Percentiles rank a stretch among this genome's conserved stretches.
phyloP scores from a whole-genome alignment of 2,329 filamentous ascomycete species.

The Elsinoe batatas region DNA sequence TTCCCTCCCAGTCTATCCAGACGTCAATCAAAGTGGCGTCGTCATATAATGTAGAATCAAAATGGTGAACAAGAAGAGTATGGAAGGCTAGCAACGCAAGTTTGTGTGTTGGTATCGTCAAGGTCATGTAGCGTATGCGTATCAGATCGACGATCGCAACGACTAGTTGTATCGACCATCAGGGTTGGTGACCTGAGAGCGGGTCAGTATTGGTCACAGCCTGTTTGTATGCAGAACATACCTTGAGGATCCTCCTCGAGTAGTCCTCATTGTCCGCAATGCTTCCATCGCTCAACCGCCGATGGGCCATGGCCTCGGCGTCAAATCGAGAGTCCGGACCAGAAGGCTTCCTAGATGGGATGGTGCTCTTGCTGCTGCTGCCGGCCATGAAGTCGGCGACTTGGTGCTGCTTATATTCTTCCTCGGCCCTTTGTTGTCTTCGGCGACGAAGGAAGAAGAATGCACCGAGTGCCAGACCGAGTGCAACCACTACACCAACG shows the following conservation, averaged over 20 bases:
- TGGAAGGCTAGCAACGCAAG: not conserved
- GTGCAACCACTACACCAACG: conserved; percentile 64
- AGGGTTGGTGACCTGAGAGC: conserved; percentile 16
- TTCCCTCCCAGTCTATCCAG: not conserved
- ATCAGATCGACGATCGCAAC: not conserved
- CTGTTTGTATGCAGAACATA: conserved; percentile 28
- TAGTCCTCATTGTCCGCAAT: conserved; percentile 97
- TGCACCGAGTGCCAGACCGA: conserved; percentile 54
- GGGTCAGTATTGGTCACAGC: not conserved
- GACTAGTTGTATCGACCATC: conserved; percentile 11
- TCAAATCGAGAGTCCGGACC: conserved; percentile 66
- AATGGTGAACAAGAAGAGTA: conserved; percentile 10
- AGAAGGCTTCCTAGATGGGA: conserved; percentile 5
- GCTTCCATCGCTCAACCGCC: conserved; percentile 84
- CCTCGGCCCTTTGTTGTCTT: conserved; percentile 67
- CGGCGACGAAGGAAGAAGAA: conserved; percentile 68
- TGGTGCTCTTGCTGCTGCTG: conserved; percentile 33
- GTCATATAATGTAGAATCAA: conserved; percentile 4
- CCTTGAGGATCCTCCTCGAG: conserved; percentile 89
- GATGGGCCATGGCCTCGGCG: conserved; percentile 67
- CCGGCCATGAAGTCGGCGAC: conserved; percentile 62
- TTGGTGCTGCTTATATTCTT: conserved; percentile 74
- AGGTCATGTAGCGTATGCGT: conserved; percentile 5
- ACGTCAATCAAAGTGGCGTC: not conserved
- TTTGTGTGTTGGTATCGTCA: conserved; percentile 5